Base-by-base conservation (phyloP, 2,329 filamentous ascomycete species). In the Scopulariopsis brevicaulis region DNA sequence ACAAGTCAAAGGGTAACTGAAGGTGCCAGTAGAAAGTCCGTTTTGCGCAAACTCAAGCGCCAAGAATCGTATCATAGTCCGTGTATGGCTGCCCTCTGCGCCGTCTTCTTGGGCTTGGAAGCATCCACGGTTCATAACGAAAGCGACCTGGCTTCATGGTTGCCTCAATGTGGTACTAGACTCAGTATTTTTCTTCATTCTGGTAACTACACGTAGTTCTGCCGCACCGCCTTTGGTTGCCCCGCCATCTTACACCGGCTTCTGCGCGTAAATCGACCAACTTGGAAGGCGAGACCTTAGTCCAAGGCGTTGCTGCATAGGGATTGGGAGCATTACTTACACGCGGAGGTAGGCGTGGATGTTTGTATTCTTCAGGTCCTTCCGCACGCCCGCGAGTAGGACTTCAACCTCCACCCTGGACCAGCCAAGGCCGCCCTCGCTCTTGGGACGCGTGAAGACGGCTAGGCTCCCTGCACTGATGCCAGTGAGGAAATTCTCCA, bases 331-430 rank as follows among this genome's bases (percentile, higher is more conserved):
- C 14, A 7, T 14, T 18, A 46, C 66, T 65, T 60, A 71, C 68
- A 66, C 60, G 7, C 67, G 65, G 61, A 65, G 69, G 60, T 71
- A 71, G 10, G 65, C 61, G 55, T 72, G 70, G 3, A 67, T 64
- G 14, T 57, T 60, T 5, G 62, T 63, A 58, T 70, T 64, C 55
- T 61, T 63, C 25, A 70, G 52, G 28, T 70, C 68, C 14, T 63
- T 65, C 37, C 65, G 65, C 3, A 70, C 64, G 51, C 67, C 56
- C 11, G 62, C 63, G 18, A 66, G 62, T 50, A 69, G 66, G 4
- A 64, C 62, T 24, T 65, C 22, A 11, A 67, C 65, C 52, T 71
- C 66, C 8, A 64, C 63, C 48, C 61, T 62, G 0, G 62, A 62
- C 70, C 69, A 71, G 8, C 65, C 65, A 24, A 69, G 61, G 15